Percentiles rank a stretch among this genome's conserved stretches.
These are phyloP conservation scores for Megacollybia platyphylla DNA, from an alignment of 1,284 basidiomycete species.

Conservation along the genomic window DNA sequence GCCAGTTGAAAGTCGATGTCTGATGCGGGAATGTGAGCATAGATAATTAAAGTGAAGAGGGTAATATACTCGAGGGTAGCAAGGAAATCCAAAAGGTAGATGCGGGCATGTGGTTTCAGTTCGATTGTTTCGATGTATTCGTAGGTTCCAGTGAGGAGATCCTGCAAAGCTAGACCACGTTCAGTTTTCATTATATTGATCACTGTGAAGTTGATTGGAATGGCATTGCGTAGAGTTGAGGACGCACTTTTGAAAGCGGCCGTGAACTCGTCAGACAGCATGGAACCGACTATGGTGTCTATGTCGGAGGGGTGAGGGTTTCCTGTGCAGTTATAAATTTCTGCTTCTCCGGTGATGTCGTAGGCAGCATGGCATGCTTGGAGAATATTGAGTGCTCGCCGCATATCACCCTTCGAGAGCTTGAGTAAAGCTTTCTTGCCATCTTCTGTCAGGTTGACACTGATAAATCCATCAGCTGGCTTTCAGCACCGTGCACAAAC, in stretches of 20 bases:
- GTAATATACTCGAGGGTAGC: conserved; percentile 77
- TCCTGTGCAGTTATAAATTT: conserved; percentile 95
- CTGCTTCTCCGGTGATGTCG: conserved; percentile 76
- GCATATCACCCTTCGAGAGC: conserved; percentile 95
- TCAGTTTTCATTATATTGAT: conserved; percentile 82
- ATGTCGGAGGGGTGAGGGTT: conserved; percentile 93
- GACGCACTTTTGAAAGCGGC: conserved; percentile 77
- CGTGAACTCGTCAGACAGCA: conserved; percentile 95
- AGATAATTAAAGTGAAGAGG: not conserved
- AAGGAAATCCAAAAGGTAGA: conserved; percentile 86
- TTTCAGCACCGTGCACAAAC: conserved; percentile 12
- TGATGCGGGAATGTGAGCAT: conserved; percentile 16
- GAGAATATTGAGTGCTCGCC: conserved; percentile 88
- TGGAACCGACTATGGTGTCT: conserved; percentile 85
- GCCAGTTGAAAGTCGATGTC: conserved; percentile 87
- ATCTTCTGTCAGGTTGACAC: conserved; percentile 78
- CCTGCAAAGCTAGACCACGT: conserved; percentile 89
- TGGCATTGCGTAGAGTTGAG: not conserved
- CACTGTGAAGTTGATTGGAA: conserved; percentile 33
- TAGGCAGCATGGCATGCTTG: conserved; percentile 99
- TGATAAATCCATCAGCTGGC: conserved; percentile 17
- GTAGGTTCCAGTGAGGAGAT: conserved; percentile 88
- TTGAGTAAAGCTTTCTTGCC: conserved; percentile 86
- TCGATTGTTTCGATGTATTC: conserved; percentile 85
- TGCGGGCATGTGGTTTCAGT: conserved; percentile 73